Evolutionary conservation across 176 grass and related monocot species (phyloP).

Genomic region (Oryza meyeriana): DNA sequence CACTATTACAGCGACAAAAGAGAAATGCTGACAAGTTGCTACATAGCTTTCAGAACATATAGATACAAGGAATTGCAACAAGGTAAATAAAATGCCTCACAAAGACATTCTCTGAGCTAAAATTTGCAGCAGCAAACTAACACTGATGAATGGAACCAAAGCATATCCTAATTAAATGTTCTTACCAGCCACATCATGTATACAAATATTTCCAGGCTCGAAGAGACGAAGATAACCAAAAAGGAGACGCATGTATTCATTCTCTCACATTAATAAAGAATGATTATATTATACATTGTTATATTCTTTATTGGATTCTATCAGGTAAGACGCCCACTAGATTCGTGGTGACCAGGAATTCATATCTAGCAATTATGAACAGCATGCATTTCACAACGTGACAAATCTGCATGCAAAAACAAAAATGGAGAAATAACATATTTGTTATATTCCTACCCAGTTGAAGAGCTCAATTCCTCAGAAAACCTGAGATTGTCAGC

Average conservation of each 20-base stretch:
- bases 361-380: background rate
- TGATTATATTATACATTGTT: conserved; percentile 8
- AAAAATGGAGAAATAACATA: background rate
- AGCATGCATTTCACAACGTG: background rate
- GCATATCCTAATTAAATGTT: background rate
- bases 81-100: background rate
- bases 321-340: background rate
- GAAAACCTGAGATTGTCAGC: background rate
- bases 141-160: background rate
- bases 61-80: background rate
- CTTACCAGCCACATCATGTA: background rate
- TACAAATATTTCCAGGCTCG: background rate
- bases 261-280: background rate
- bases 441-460: background rate
- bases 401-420: background rate
- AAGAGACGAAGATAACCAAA: background rate
- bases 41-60: background rate
- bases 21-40: background rate
- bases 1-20: background rate
- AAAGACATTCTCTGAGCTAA: background rate
- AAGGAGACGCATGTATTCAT: background rate
- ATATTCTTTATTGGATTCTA: background rate
- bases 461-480: background rate
- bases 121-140: background rate
- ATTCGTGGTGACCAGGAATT: conserved; percentile 1